These are phyloP conservation scores for Scolecobasidium constrictum DNA, from an alignment of 2,329 filamentous ascomycete genomes.

Conservation along the genomic window DNA sequence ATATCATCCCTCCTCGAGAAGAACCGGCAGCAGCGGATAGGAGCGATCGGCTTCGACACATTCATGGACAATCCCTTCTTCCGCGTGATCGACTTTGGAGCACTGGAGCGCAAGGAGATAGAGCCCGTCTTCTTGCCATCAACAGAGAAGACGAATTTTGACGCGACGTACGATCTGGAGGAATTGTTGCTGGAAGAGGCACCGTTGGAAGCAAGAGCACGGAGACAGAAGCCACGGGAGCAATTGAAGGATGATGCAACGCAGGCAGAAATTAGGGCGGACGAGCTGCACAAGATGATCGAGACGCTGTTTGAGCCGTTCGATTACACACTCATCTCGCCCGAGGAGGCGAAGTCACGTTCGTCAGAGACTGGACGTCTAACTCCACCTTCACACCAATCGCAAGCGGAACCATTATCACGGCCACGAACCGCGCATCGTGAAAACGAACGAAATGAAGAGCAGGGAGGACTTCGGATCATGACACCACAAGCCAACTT, in stretches of 20 bases:
- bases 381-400: constrained; percentile 5
- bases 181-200: constrained; percentile 90
- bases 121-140: constrained; percentile 88
- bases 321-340: constrained; percentile 79
- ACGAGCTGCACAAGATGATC: constrained; percentile 88
- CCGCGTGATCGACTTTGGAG: constrained; percentile 69
- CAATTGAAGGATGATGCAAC: constrained; percentile 89
- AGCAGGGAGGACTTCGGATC: neutral
- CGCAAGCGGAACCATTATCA: neutral
- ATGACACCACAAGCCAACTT: neutral
- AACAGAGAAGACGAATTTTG: constrained; percentile 97
- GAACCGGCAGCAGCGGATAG: constrained; percentile 71
- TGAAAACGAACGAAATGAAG: neutral
- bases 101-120: constrained; percentile 75
- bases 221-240: constrained; percentile 87
- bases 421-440: neutral
- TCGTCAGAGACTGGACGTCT: constrained; percentile 10
- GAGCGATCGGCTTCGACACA: constrained; percentile 68
- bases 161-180: constrained; percentile 94
- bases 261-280: constrained; percentile 85
- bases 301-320: constrained; percentile 91
- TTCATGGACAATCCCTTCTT: constrained; percentile 91
- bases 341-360: constrained; percentile 43
- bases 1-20: constrained; percentile 75
- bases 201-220: constrained; percentile 80